phyloP scores from a whole-genome alignment of 441 rosid genomes.

The Populus hybrid region DNA sequence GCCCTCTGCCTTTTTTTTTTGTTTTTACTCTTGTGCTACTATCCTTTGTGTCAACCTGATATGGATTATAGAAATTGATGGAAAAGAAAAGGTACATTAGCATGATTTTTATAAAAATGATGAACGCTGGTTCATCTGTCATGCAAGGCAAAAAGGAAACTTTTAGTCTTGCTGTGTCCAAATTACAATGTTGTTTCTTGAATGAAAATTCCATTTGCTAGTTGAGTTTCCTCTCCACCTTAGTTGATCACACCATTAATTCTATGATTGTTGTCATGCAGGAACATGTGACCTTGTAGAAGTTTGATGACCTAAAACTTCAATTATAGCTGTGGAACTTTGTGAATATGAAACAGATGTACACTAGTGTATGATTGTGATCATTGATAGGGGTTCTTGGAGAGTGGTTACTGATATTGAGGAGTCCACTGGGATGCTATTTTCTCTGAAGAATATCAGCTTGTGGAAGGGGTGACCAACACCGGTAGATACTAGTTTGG shows the following conservation, averaged over 20 bases:
- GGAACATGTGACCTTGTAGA: slow-evolving; percentile 6
- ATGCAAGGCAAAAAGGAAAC: neutral
- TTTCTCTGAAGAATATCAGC: slow-evolving; percentile 20
- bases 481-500: slow-evolving; percentile 24
- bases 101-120: neutral
- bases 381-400: slow-evolving; percentile 19
- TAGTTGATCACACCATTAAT: neutral
- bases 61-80: neutral
- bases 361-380: slow-evolving; percentile 37
- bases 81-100: neutral
- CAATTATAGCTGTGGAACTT: slow-evolving; percentile 20
- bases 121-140: neutral
- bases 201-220: neutral
- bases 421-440: slow-evolving; percentile 13
- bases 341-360: slow-evolving; percentile 53
- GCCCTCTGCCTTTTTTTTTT: neutral
- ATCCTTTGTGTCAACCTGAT: neutral
- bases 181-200: neutral
- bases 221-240: neutral
- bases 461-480: neutral
- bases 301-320: neutral
- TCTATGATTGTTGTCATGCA: neutral
- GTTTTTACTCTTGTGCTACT: neutral
- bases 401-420: slow-evolving; percentile 29
- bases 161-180: neutral